Conservation (phyloP, 2,329 filamentous ascomycete species). For the Fusarium protoensiforme region DNA sequence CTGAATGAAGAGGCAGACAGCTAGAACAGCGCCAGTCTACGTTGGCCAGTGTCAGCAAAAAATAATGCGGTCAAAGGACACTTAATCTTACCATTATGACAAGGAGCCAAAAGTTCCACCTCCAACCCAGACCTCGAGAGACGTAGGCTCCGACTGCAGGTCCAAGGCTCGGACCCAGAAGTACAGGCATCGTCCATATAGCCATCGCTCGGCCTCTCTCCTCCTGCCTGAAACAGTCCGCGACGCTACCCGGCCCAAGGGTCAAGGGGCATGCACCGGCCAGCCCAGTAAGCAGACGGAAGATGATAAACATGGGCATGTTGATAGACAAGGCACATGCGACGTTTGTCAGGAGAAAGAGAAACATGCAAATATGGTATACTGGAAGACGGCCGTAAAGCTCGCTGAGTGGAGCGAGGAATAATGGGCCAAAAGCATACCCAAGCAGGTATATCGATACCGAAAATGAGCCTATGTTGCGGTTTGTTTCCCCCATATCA, state of each 20-base stretch:
- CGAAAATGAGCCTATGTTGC: constrained; percentile 41
- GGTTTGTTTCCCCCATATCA: not conserved
- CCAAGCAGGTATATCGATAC: constrained; percentile 53
- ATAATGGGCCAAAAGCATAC: constrained; percentile 57
- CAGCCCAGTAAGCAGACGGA: constrained; percentile 67
- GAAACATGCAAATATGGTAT: constrained; percentile 54
- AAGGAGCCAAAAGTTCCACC: constrained; percentile 62
- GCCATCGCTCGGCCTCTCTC: constrained; percentile 51
- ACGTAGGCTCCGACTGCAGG: constrained; percentile 54
- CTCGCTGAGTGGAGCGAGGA: constrained; percentile 61
- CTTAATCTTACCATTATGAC: constrained; percentile 48
- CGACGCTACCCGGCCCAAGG: constrained; percentile 66
- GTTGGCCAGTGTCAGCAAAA: not conserved
- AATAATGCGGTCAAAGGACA: not conserved
- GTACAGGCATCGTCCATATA: constrained; percentile 36
- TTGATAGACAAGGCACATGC: not conserved
- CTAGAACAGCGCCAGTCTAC: not conserved
- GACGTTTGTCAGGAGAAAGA: not conserved
- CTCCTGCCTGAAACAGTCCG: constrained; percentile 66
- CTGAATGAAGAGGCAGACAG: not conserved
- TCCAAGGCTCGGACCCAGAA: constrained; percentile 37
- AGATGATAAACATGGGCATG: constrained; percentile 66
- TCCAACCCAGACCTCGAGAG: constrained; percentile 56
- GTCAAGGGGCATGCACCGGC: constrained; percentile 68
- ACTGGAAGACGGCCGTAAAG: constrained; percentile 55